Conservation (phyloP, 768 basidiomycete genomes). For the Termitomyces eurrhizus region DNA sequence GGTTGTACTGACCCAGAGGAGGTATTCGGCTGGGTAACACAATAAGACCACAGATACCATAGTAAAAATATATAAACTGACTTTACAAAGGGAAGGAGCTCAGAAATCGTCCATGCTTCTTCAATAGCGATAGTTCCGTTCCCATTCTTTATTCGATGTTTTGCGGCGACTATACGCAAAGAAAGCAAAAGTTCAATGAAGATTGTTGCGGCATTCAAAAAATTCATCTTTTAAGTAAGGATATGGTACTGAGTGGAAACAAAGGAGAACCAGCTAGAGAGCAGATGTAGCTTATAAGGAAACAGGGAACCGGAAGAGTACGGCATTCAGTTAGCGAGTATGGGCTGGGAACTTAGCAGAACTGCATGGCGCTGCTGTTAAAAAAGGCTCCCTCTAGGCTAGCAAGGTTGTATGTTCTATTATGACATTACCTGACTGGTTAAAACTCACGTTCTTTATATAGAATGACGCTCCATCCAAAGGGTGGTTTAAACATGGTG, state of each 20-base stretch:
- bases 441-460: neutral
- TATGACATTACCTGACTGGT: neutral
- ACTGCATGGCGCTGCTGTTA: neutral
- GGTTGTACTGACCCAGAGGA: constrained; percentile 18
- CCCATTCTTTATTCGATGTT: constrained; percentile 25
- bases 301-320: neutral
- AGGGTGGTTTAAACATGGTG: neutral
- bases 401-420: neutral
- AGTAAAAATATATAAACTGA: constrained; percentile 8
- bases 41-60: neutral
- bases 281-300: neutral
- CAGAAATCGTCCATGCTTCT: constrained; percentile 36
- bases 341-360: neutral
- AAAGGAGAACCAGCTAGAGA: neutral
- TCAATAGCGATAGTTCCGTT: constrained; percentile 35
- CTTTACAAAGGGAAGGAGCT: constrained; percentile 25
- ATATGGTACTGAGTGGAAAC: neutral
- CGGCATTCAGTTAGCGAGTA: neutral
- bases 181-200: neutral
- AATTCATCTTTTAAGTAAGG: neutral
- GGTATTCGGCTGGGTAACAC: constrained; percentile 11
- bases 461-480: neutral
- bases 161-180: neutral
- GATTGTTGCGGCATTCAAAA: neutral
- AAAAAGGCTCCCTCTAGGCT: neutral